Base-by-base conservation (phyloP, 1,284 basidiomycete species). In the Takashimella koratensis region DNA sequence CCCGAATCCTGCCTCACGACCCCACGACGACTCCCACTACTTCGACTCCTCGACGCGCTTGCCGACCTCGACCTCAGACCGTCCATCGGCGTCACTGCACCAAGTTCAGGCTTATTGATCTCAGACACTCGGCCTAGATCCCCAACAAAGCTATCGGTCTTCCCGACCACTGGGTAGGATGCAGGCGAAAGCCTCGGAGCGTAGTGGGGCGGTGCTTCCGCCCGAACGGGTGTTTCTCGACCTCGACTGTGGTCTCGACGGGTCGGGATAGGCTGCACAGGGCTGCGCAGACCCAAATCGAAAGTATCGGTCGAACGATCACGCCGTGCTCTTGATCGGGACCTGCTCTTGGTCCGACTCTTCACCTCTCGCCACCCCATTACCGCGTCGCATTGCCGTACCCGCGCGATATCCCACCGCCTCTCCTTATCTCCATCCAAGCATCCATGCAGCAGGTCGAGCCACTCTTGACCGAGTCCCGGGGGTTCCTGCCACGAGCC, bases 311-410 rank as follows among this genome's bases (percentile, higher is more conserved):
- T 8, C 16, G 30, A 36, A 36, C 16, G 30, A 36, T 36, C 30
- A 8, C 30, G 8, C 30, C 30, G 8, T 36, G 56, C 60, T 22
- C 65, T 54, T 3, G 59, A 61, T 23, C 69, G 43, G 36, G 60
- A 67, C 24, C 69, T 52, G 12, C 55, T 63, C 26, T 64, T 66
- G 42, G 59, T 63, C 21, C 68, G 52, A 6, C 63, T 46, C 50
- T 68, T 65, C 49, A 76, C 76, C 50, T 76, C 77, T 27, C 80
- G 83, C 85, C 85, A 90, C 2, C 88, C 89, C 26, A 86, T 81
- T 25, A 87, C 83, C 83, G 90, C 93, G 12, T 86, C 86, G 8
- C 84, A 81, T 49, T 86, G 83, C 57, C 86, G 85, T 20, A 93
- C 83, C 76, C 83, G 83, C 1, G 79, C 79, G 49, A 91, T 84